Evolutionary conservation across 495 filamentous ascomycete genomes (phyloP), one percentile per base, ranked within the genome.

Genomic region (Rostrohypoxylon terebratum): DNA sequence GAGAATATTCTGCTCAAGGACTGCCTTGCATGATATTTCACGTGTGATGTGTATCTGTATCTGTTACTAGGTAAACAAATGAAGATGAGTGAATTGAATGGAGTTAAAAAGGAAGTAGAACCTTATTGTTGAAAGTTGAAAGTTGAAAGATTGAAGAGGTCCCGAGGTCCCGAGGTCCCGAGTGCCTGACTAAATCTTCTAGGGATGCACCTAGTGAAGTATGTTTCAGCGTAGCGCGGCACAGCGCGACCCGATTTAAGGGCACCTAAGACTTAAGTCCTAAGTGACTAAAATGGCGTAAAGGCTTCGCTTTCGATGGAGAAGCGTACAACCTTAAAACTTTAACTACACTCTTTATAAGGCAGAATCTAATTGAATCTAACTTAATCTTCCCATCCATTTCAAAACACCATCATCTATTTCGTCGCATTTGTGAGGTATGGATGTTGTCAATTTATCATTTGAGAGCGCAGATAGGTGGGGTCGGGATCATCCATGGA

Each of bases 1-100:
- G 59, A 73, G 47, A 40, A 21, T 21, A 40, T 73, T 1, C 50
- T 38, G 6, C 54, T 73, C 13, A 54, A 60, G 20, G 18, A 23
- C 10, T 58, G 31, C 9, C 58, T 42, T n/a, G 0, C 58, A 48
- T 50, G 50, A 71, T 36, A 55, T n/a, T 11, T 31, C 2, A 18
- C 8, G 5, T 8, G 42, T 6, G 16, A 20, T 6, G 42, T n/a
- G n/a, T 6, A 7, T 18, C 20, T 9, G 16, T n/a, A 7, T 18
- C 16, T 1, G 4, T 5, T 44, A 44, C 44, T 48, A 48, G 44
- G 42, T 16, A 48, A 16, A 16, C 14, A 18, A n/a, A 2, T 14
- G 14, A 1, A 42, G 38, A 42, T n/a, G 13, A 42, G 38, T n/a
- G 13, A 42, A 14, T 11, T 42, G 38, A 38, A 38, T 38, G 11